These are phyloP conservation scores for Globisporangium takayamanum DNA, from an alignment of 352 stramenopile genomes.

Conservation along the genomic window DNA sequence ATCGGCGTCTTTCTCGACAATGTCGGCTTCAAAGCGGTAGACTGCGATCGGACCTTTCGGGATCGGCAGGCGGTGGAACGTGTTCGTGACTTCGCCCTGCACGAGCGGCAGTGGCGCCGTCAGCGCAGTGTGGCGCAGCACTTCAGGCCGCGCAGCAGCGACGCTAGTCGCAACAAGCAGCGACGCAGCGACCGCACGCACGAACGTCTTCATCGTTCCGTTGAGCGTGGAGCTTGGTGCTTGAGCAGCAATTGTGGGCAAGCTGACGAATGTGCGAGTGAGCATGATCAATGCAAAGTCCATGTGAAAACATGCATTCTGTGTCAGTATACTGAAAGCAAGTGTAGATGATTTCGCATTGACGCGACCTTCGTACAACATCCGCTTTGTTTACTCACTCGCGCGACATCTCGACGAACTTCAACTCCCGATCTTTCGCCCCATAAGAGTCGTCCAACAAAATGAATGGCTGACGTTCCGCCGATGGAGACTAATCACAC, in stretches of 20 bases:
- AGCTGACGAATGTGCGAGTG: too few species aligned
- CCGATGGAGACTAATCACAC: too few species aligned
- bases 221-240: background rate
- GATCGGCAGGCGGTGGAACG: conserved; percentile 65
- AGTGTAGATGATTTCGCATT: background rate
- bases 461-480: too few species aligned
- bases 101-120: conserved; percentile 48
- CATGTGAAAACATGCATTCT: too few species aligned
- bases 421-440: too few species aligned
- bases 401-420: too few species aligned
- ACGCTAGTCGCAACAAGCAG: background rate
- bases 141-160: conserved; percentile 20
- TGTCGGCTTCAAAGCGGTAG: conserved; percentile 73
- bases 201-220: conserved; percentile 7
- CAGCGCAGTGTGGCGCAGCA: conserved; percentile 59
- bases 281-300: background rate
- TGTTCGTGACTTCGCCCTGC: conserved; percentile 75
- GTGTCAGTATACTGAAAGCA: background rate
- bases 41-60: conserved; percentile 73
- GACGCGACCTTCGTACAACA: background rate
- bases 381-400: too few species aligned
- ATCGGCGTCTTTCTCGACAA: conserved; percentile 58
- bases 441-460: too few species aligned
- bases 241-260: background rate
- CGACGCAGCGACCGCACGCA: background rate